phyloP scores from a whole-genome alignment of 768 basidiomycete species.

The Boletus tomentosulus region DNA sequence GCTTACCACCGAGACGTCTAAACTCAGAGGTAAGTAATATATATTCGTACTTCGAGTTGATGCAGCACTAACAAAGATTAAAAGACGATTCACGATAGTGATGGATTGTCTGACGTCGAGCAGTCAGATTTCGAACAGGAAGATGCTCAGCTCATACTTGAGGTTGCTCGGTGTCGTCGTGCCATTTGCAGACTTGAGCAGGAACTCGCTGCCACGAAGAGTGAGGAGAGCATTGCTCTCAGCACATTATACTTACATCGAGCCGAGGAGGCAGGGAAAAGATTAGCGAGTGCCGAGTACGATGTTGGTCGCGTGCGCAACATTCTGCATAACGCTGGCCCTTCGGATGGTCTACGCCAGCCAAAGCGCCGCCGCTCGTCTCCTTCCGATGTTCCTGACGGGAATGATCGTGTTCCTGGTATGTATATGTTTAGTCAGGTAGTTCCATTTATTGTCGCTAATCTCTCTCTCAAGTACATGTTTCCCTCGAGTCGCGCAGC shows the following conservation, averaged over 20 bases:
- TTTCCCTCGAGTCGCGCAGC: neutral
- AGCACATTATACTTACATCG: neutral
- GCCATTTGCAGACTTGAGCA: neutral
- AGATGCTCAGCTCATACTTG: neutral
- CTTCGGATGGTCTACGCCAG: neutral
- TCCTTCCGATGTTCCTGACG: neutral
- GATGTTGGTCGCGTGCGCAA: neutral
- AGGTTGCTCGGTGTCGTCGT: neutral
- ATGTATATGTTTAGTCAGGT: neutral
- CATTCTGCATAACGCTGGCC: neutral
- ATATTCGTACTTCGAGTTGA: neutral
- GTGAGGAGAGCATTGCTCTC: neutral
- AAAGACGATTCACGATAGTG: neutral
- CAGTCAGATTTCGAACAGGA: neutral
- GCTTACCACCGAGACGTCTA: neutral
- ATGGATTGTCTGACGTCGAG: neutral
- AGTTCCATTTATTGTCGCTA: neutral
- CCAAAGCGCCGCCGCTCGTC: neutral
- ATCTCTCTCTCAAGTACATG: neutral
- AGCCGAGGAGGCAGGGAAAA: neutral
- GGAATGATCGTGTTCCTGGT: neutral
- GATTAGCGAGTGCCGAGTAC: neutral
- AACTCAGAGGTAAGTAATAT: neutral
- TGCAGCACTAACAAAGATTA: neutral
- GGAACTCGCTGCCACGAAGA: neutral